Base-by-base conservation (phyloP, 371 early-diverging fungal genomes). In the Nematocida sp. region DNA sequence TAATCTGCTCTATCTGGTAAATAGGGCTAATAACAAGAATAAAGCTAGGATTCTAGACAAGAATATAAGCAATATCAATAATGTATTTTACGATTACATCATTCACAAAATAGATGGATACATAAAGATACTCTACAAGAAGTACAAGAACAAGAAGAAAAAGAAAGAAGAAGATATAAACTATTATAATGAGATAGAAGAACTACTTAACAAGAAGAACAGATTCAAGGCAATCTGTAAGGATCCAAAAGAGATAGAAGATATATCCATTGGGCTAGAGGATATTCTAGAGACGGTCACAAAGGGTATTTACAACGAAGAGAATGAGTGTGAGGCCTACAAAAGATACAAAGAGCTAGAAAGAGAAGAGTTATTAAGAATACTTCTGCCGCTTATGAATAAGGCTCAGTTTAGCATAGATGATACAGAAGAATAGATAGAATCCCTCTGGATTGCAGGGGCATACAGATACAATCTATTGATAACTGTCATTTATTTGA, bases 111-210 rank as follows among this genome's bases (percentile, higher is more conserved):
- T 70, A 35, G 74, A 70, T 32, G 23, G 17, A 9, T 23, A 29
- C 37, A 60, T 70, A 41, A 61, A 70, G 35, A 45, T 13, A 3
- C 9, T 61, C 5, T 70, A 57, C 35, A 70, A 60, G 60, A 70
- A 57, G 38, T 21, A 35, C 17, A 70, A 70, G 34, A 9, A 9
- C 31, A 70, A 57, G 74, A 70, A 70, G 31, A 70, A 70, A 61
- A 70, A 70, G 60, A 70, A 70, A 60, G 74, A 70, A 32, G 74
- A 70, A 21, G 74, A 70, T n/a, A 25, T 34, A 15, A 43, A 21
- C n/a, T 57, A 70, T 49, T 60, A 17, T 37, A 21, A 38, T 35
- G 74, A 70, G 32, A 1, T 70, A 37, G 74, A 70, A 35, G 60
- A 70, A 5, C 35, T 70, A 7, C 32, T 70, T 19, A 47, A 70